Base-by-base conservation (phyloP, 202 grass and related monocot genomes). In the Eragrostis tef region DNA sequence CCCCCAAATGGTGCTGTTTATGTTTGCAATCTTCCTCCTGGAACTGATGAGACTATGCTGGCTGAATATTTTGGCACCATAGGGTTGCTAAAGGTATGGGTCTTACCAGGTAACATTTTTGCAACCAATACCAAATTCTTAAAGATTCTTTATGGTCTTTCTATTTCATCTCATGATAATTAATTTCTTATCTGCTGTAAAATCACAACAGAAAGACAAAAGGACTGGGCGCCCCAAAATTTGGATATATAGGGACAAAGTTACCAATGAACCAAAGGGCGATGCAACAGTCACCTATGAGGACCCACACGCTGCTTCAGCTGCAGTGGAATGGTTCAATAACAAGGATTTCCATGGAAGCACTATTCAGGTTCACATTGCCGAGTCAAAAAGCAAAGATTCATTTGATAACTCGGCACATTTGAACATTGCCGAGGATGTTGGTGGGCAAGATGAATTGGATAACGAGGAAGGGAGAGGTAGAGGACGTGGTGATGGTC, bases 21-120 rank as follows among this genome's bases (percentile, higher is more conserved):
- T 74, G 92, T 94, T 25, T 98, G 86, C 83, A 94, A 98, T 52
- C 84, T 98, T 58, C 95, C 95, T 78, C 79, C 86, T 75, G 95
- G 92, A 86, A 94, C 95, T 60, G 92, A 98, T 78, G 95, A 98
- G 75, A 70, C 75, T 75, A 98, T 98, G 92, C 65, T 98, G 64
- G 90, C 92, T 20, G 92, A 98, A 68, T 86, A 91, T 93, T 98
- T 98, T 91, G 90, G 96, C 85, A 99, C 96, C 71, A 99, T 99
- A 83, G 96, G 96, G 80, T 88, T 99, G 85, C 88, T 98, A 86
- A 98, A 98, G 96, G 96, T 98, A 98, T 93, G 90, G 79, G 83
- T 87, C 31, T 89, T 82, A 75, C 75, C 86, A 91, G 92, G 88
- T 93, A 97, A 92, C 86, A 84, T 83, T 79, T 87, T 97, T 79